Conservation (phyloP, 345 rosid species). For the Salix viminalis region DNA sequence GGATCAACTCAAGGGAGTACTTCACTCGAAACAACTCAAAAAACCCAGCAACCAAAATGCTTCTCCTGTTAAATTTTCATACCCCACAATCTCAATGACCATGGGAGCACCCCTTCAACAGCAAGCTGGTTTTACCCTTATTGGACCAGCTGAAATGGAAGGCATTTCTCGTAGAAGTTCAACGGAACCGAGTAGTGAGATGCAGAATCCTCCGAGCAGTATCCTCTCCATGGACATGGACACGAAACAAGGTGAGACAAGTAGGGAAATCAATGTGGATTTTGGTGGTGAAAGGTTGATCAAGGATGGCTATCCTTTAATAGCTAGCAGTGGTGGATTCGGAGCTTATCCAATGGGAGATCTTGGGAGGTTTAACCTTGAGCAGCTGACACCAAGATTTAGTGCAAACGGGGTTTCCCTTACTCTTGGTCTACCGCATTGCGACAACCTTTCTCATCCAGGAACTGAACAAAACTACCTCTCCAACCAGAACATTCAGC, state of each 20-base stretch:
- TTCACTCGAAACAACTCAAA: slow-evolving; percentile 19
- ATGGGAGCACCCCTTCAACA: slow-evolving; percentile 27
- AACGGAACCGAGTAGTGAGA: slow-evolving; percentile 33
- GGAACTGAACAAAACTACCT: slow-evolving; percentile 39
- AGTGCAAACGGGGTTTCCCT: slow-evolving; percentile 54
- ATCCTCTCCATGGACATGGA: slow-evolving; percentile 37
- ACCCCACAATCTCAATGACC: slow-evolving; percentile 33
- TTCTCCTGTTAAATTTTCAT: slow-evolving; percentile 25
- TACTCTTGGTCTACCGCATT: slow-evolving; percentile 58
- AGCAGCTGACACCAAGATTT: slow-evolving; percentile 35
- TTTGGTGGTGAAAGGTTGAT: slow-evolving; percentile 24
- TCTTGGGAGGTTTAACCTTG: slow-evolving; percentile 42
- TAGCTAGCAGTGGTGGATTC: slow-evolving; percentile 17
- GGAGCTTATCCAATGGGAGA: slow-evolving; percentile 37
- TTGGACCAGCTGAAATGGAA: slow-evolving; percentile 34
- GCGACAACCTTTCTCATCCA: slow-evolving; percentile 39
- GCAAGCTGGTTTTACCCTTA: slow-evolving; percentile 34
- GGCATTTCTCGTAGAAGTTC: slow-evolving; percentile 32
- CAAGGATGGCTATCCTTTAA: slow-evolving; percentile 19
- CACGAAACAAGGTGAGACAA: slow-evolving; percentile 29
- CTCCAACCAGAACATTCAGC: slow-evolving; percentile 36
- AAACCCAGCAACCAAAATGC: slow-evolving; percentile 20
- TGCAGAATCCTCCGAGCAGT: slow-evolving; percentile 28
- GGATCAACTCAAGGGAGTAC: slow-evolving; percentile 22
- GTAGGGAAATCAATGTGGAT: slow-evolving; percentile 12